phyloP scores from a whole-genome alignment of 2,329 filamentous ascomycete species.

The Metarhizium rileyi region DNA sequence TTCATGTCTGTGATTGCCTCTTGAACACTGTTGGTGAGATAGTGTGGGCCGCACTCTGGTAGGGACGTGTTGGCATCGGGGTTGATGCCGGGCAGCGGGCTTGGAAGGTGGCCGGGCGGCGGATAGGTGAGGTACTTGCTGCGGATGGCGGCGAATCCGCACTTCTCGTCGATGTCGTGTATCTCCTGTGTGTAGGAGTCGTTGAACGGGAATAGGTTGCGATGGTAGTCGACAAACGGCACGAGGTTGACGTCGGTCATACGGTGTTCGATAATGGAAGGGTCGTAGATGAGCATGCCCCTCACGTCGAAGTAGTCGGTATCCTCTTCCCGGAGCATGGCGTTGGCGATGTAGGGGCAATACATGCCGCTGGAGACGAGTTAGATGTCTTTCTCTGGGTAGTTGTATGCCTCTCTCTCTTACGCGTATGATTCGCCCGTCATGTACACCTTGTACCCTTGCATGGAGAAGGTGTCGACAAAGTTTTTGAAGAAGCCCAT shows the following conservation, averaged over 20 bases:
- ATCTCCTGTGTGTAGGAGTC: constrained; percentile 21
- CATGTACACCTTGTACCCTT: constrained; percentile 61
- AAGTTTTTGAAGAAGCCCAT: constrained; percentile 74
- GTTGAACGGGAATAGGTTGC: constrained; percentile 47
- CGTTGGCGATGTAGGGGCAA: constrained; percentile 59
- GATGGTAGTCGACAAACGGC: constrained; percentile 49
- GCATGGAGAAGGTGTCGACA: constrained; percentile 55
- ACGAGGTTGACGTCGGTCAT: constrained; percentile 36
- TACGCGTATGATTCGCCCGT: constrained; percentile 56
- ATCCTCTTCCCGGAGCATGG: constrained; percentile 57
- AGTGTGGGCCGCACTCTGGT: constrained; percentile 34
- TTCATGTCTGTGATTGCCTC: constrained; percentile 50
- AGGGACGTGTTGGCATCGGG: constrained; percentile 24
- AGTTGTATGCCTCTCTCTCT: neutral
- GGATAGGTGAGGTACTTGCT: constrained; percentile 55
- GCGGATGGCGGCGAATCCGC: constrained; percentile 51
- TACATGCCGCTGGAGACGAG: constrained; percentile 35
- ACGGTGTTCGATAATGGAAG: constrained; percentile 44
- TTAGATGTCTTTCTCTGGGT: neutral
- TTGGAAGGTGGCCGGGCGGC: constrained; percentile 35
- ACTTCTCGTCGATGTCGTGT: constrained; percentile 28
- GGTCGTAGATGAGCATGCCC: constrained; percentile 62
- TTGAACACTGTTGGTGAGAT: constrained; percentile 44
- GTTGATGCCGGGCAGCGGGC: constrained; percentile 7
- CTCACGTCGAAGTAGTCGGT: constrained; percentile 55